Conservation (phyloP, 2,329 filamentous ascomycete genomes). For the Chaetomium strumarium region DNA sequence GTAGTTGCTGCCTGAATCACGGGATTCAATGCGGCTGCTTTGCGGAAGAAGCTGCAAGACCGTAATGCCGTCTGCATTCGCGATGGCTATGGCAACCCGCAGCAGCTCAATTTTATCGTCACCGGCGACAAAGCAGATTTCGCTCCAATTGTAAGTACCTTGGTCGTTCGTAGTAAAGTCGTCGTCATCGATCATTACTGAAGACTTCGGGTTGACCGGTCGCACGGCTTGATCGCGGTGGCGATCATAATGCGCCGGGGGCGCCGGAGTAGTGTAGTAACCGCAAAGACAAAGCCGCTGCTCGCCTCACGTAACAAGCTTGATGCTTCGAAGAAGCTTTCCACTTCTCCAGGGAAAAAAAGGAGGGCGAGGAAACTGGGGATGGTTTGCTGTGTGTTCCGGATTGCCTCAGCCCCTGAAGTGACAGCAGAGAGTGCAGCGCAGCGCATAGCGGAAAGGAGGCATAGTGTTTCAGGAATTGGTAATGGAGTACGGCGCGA, state of each 20-base stretch:
- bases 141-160: not conserved
- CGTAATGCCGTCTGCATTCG: too few species aligned
- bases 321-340: not conserved
- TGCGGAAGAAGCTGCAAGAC: too few species aligned
- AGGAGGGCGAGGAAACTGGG: not conserved
- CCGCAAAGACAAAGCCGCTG: not conserved
- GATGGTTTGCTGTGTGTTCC: not conserved
- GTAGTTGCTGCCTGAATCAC: too few species aligned
- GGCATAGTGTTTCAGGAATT: conserved; percentile 14
- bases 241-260: conserved; percentile 12
- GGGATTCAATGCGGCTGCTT: too few species aligned
- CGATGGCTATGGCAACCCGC: too few species aligned
- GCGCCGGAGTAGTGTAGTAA: not conserved
- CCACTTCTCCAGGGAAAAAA: not conserved
- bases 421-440: not conserved
- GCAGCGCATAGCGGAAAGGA: not conserved
- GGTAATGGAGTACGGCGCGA: not conserved
- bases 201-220: not conserved
- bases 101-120: not conserved
- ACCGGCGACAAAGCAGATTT: not conserved
- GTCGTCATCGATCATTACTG: not conserved
- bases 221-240: conserved; percentile 6
- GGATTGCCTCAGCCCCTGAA: not conserved
- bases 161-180: not conserved
- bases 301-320: not conserved